Conservation (phyloP, 345 rosid species). For the Sisymbrium altissimum region DNA sequence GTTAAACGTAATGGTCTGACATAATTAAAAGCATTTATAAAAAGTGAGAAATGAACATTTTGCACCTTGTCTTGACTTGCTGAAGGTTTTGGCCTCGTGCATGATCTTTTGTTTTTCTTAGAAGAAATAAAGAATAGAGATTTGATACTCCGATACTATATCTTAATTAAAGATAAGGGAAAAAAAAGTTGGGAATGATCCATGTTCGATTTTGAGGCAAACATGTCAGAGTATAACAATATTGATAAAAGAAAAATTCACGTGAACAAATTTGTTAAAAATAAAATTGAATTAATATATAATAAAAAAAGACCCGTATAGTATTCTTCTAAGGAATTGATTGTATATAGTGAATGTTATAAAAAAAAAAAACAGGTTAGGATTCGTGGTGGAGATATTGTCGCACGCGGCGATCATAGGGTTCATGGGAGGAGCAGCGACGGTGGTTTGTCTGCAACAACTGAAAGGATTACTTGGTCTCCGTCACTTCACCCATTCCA, state of each 20-base stretch:
- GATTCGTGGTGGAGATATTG: constrained; percentile 86
- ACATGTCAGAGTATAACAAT: constrained; percentile 11
- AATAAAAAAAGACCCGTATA: neutral
- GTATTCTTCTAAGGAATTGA: neutral
- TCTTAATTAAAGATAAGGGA: neutral
- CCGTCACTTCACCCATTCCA: constrained; percentile 60
- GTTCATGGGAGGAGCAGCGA: constrained; percentile 96
- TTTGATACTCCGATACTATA: neutral
- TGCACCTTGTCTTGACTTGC: neutral
- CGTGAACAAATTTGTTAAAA: neutral
- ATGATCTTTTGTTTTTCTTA: neutral
- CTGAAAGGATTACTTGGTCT: constrained; percentile 83
- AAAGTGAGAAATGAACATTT: neutral
- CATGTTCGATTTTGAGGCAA: constrained; percentile 12
- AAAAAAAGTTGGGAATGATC: neutral
- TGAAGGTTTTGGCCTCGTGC: neutral
- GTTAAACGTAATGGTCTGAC: neutral
- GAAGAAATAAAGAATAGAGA: neutral
- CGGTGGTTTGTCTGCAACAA: constrained; percentile 82
- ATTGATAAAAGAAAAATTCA: neutral
- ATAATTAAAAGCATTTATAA: neutral
- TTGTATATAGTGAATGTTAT: neutral
- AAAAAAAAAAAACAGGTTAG: constrained; percentile 50
- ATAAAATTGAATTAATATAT: neutral
- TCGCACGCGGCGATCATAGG: constrained; percentile 94